phyloP scores from a whole-genome alignment of 306 rosid genomes.

The Vicia villosa region DNA sequence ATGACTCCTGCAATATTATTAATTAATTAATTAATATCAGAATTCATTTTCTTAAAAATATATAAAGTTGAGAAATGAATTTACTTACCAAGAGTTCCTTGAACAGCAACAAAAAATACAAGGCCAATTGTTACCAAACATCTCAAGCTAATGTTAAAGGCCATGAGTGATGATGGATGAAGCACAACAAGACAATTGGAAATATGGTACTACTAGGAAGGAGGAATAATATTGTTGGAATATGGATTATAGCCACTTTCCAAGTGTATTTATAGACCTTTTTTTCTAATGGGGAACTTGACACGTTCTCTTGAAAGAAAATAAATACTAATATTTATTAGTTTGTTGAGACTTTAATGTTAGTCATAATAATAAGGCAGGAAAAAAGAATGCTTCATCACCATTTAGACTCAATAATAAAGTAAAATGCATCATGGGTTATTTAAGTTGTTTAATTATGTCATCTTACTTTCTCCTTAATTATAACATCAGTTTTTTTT shows the following conservation, averaged over 20 bases:
- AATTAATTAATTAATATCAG: neutral
- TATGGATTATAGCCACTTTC: neutral
- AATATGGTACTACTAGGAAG: neutral
- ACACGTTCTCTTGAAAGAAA: neutral
- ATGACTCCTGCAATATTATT: conserved; percentile 42
- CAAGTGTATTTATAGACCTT: neutral
- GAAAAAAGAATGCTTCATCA: neutral
- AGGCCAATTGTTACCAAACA: conserved; percentile 41
- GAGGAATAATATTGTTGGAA: conserved; percentile 4
- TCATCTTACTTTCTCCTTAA: no score
- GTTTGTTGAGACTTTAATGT: neutral
- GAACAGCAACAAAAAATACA: conserved; percentile 44
- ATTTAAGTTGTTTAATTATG: no score
- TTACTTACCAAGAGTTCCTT: conserved; percentile 56
- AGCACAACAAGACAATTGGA: neutral
- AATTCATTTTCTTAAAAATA: neutral
- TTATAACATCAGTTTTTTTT: no score
- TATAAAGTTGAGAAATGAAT: neutral
- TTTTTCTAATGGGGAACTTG: neutral
- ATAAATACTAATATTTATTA: neutral
- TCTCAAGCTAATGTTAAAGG: conserved; percentile 47
- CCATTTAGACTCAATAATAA: neutral
- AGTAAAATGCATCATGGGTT: no score
- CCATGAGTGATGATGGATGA: conserved; percentile 51
- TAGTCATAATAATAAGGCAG: neutral